These are phyloP conservation scores for Didymosphaeria variabile DNA, from an alignment of 2,329 filamentous ascomycete genomes.

Conservation along the genomic window DNA sequence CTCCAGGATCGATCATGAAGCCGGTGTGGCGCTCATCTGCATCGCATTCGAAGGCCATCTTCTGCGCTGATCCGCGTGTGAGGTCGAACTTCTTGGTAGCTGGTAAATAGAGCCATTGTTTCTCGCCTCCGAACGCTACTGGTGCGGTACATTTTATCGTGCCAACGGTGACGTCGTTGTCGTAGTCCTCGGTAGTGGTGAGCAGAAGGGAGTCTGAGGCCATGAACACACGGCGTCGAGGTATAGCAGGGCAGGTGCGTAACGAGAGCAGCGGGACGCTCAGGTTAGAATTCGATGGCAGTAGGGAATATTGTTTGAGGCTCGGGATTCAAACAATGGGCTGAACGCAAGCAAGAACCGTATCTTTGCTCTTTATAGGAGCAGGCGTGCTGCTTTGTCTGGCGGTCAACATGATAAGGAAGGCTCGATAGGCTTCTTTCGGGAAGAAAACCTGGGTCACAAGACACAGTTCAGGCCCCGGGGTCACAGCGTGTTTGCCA, in stretches of 20 bases:
- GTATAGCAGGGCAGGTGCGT: neutral
- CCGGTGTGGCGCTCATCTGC: slow-evolving; percentile 51
- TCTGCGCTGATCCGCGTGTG: slow-evolving; percentile 47
- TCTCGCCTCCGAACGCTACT: slow-evolving; percentile 52
- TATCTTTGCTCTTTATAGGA: neutral
- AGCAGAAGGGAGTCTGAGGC: slow-evolving; percentile 16
- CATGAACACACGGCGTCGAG: slow-evolving; percentile 11
- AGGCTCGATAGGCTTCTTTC: slow-evolving; percentile 3
- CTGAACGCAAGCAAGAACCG: neutral
- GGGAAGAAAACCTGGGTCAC: slow-evolving; percentile 1
- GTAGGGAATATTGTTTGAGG: neutral
- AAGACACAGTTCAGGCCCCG: neutral
- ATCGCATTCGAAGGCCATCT: slow-evolving; percentile 52
- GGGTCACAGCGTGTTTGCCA: slow-evolving; percentile 3
- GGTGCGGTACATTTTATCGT: slow-evolving; percentile 50
- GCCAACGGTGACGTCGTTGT: slow-evolving; percentile 31
- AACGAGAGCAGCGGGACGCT: neutral
- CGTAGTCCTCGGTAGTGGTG: slow-evolving; percentile 24
- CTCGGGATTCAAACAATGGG: neutral
- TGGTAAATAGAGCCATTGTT: slow-evolving; percentile 53
- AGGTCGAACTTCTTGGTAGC: slow-evolving; percentile 54
- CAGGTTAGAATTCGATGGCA: neutral
- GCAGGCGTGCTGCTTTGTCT: neutral
- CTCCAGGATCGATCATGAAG: slow-evolving; percentile 53
- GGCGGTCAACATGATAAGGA: slow-evolving; percentile 3